phyloP scores from a whole-genome alignment of 176 grass and related monocot species.

The Puya raimondii region DNA sequence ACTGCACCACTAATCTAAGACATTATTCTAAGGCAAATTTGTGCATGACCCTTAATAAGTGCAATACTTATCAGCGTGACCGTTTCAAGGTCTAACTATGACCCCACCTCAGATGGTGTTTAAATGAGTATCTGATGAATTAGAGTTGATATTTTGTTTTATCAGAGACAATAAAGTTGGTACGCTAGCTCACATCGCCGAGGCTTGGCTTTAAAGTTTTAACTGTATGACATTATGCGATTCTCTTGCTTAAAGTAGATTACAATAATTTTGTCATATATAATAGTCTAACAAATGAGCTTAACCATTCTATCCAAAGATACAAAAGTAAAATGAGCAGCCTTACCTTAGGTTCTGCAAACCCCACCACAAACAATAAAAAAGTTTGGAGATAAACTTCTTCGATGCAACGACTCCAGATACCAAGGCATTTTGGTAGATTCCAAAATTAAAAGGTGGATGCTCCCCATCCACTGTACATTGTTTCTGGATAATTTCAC shows the following conservation, averaged over 20 bases:
- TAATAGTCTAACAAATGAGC: too few relatives aligned
- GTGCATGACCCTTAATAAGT: too few relatives aligned
- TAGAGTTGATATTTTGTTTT: too few relatives aligned
- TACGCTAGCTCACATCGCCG: too few relatives aligned
- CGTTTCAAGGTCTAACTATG: background rate
- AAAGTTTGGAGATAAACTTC: slow-evolving; percentile 38
- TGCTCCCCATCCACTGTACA: slow-evolving; percentile 33
- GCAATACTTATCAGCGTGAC: background rate
- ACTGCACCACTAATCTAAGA: background rate
- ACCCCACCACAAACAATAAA: slow-evolving; percentile 91
- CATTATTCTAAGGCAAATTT: too few relatives aligned
- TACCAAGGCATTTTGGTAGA: slow-evolving; percentile 50
- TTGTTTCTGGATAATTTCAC: slow-evolving; percentile 26
- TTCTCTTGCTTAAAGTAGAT: too few relatives aligned
- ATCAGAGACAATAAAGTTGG: too few relatives aligned
- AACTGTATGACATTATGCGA: too few relatives aligned
- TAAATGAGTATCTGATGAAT: background rate
- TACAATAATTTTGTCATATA: too few relatives aligned
- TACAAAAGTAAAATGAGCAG: background rate
- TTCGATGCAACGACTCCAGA: slow-evolving; percentile 43
- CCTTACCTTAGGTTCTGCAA: slow-evolving; percentile 75
- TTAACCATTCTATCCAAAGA: background rate
- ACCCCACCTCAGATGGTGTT: background rate
- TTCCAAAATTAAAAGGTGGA: slow-evolving; percentile 55
- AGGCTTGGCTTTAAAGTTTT: too few relatives aligned